Conservation (phyloP, 2,329 filamentous ascomycete species). For the Drechslerella stenobrocha region DNA sequence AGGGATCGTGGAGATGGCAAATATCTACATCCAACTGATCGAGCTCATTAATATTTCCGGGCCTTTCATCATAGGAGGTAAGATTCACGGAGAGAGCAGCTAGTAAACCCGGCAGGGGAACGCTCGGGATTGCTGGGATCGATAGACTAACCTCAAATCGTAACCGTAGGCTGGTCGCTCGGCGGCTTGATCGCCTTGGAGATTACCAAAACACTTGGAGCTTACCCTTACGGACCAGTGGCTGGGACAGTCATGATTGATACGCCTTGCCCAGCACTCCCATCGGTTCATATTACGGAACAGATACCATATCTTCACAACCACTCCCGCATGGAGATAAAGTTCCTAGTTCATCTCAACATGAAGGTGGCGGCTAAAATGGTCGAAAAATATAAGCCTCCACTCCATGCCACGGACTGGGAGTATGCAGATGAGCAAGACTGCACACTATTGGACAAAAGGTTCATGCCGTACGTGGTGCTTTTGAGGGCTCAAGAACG, state of each 20-base stretch:
- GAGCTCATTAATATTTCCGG: constrained; percentile 34
- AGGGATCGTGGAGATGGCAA: constrained; percentile 50
- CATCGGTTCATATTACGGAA: not conserved
- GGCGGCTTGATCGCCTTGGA: constrained; percentile 74
- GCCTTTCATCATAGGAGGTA: constrained; percentile 50
- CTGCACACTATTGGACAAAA: constrained; percentile 12
- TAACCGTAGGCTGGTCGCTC: constrained; percentile 73
- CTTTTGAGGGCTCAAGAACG: constrained; percentile 13
- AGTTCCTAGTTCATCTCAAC: constrained; percentile 13
- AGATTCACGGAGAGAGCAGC: not conserved
- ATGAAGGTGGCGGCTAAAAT: constrained; percentile 18
- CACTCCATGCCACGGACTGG: constrained; percentile 12
- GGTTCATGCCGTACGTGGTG: constrained; percentile 6
- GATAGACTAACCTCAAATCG: constrained; percentile 60
- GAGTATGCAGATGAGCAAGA: constrained; percentile 6
- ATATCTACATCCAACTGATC: constrained; percentile 48
- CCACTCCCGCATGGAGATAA: constrained; percentile 15
- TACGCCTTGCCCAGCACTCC: constrained; percentile 10
- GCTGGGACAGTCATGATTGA: constrained; percentile 30
- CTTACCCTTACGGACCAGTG: constrained; percentile 24
- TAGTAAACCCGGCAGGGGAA: not conserved
- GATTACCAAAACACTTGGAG: constrained; percentile 57
- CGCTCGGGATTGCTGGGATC: not conserved
- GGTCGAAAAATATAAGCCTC: constrained; percentile 13
- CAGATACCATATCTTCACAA: constrained; percentile 12